Conservation (phyloP, 73 alveolate species). For the Paramecium sexaurelia region DNA sequence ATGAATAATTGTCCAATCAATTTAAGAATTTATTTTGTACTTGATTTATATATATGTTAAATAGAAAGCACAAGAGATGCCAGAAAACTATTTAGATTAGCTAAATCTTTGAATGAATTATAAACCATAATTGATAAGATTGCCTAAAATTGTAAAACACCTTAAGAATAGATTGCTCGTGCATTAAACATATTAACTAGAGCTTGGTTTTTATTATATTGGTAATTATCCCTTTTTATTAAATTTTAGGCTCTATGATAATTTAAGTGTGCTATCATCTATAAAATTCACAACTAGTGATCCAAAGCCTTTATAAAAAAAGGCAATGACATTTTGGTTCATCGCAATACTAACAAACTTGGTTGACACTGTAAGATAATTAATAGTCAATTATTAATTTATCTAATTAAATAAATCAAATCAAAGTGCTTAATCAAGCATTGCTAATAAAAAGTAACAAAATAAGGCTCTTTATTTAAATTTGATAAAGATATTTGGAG, state of each 20-base stretch:
- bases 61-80: constrained; percentile 81
- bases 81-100: constrained; percentile 82
- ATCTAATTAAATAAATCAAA: constrained; percentile 27
- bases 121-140: constrained; percentile 67
- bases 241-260: constrained; percentile 76
- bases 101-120: constrained; percentile 78
- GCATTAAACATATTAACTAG: constrained; percentile 72
- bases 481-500: constrained; percentile 78
- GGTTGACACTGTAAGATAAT: constrained; percentile 10
- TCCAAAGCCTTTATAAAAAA: constrained; percentile 71
- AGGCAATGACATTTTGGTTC: constrained; percentile 80
- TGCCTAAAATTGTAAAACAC: background rate
- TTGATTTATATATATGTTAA: background rate
- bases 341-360: constrained; percentile 58
- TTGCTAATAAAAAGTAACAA: constrained; percentile 6
- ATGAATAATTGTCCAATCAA: constrained; percentile 73
- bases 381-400: constrained; percentile 1
- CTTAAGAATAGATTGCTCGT: constrained; percentile 15
- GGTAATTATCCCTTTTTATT: background rate
- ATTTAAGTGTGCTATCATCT: constrained; percentile 72
- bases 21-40: constrained; percentile 75
- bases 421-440: constrained; percentile 52
- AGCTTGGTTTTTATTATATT: constrained; percentile 77
- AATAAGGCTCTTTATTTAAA: constrained; percentile 69
- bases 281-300: constrained; percentile 76